Evolutionary conservation across 2,329 filamentous ascomycete genomes (phyloP).

Genomic region (Malbranchea zuffiana): DNA sequence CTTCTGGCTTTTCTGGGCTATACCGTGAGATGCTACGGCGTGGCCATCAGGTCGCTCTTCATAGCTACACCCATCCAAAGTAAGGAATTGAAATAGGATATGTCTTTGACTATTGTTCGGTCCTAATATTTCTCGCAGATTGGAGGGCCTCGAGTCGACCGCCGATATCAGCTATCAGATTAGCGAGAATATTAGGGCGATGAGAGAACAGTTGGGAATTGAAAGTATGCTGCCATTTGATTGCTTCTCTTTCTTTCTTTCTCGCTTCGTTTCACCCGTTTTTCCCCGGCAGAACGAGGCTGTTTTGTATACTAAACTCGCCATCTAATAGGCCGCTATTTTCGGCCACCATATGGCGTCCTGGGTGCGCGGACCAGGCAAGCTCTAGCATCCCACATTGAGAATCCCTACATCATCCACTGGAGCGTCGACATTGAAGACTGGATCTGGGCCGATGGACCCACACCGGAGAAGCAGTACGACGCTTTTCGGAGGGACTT

Average conservation of each 20-base stretch:
- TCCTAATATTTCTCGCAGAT: slow-evolving; percentile 18
- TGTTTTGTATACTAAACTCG: slow-evolving; percentile 24
- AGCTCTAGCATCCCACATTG: slow-evolving; percentile 44
- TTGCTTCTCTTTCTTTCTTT: not conserved
- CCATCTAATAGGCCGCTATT: slow-evolving; percentile 44
- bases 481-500: slow-evolving; percentile 55
- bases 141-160: slow-evolving; percentile 26
- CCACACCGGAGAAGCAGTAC: slow-evolving; percentile 55
- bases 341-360: slow-evolving; percentile 58
- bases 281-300: slow-evolving; percentile 41
- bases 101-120: not conserved
- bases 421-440: slow-evolving; percentile 64
- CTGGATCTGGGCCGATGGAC: slow-evolving; percentile 53
- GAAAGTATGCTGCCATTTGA: slow-evolving; percentile 25
- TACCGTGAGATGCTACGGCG: slow-evolving; percentile 52
- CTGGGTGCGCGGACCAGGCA: slow-evolving; percentile 57
- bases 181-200: slow-evolving; percentile 22
- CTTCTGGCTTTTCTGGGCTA: slow-evolving; percentile 51
- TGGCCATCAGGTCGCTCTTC: slow-evolving; percentile 58
- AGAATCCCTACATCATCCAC: slow-evolving; percentile 50
- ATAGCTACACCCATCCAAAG: slow-evolving; percentile 60
- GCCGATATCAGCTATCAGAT: slow-evolving; percentile 31
- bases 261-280: not conserved
- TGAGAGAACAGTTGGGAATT: slow-evolving; percentile 24
- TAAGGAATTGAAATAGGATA: slow-evolving; percentile 14